Conservation (phyloP, 2,329 filamentous ascomycete genomes). For the Talaromyces sp. region DNA sequence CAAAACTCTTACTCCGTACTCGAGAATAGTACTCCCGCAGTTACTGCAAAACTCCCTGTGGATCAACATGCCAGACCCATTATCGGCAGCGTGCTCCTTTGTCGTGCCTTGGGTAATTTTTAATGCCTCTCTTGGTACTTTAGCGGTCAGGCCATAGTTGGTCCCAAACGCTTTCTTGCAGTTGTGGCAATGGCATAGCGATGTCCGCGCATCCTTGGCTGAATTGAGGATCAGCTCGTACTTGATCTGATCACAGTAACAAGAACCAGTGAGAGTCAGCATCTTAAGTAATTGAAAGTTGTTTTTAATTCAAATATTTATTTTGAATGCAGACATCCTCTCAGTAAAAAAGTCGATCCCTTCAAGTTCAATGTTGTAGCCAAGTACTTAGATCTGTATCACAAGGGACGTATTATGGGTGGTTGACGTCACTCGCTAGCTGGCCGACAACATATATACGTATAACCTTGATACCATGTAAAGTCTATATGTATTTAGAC, state of each 20-base stretch:
- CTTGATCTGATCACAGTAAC: constrained; percentile 46
- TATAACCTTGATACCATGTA: no score
- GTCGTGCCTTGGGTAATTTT: constrained; percentile 35
- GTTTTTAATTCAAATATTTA: no score
- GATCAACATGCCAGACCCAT: constrained; percentile 44
- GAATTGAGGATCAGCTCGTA: constrained; percentile 44
- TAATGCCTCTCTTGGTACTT: constrained; percentile 44
- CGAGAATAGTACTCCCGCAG: constrained; percentile 50
- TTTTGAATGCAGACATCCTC: not conserved
- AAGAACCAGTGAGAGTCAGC: constrained; percentile 37
- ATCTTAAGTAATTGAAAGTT: constrained; percentile 14
- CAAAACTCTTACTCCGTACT: constrained; percentile 44
- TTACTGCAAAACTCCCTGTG: constrained; percentile 51
- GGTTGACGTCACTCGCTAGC: not conserved
- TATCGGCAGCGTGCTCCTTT: constrained; percentile 46
- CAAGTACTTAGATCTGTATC: no score
- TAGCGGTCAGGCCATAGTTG: constrained; percentile 50
- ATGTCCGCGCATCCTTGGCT: constrained; percentile 47
- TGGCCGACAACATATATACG: not conserved
- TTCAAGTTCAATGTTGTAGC: no score
- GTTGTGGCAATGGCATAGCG: constrained; percentile 50
- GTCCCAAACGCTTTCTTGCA: constrained; percentile 54
- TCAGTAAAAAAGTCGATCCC: not conserved
- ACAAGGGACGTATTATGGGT: not conserved
- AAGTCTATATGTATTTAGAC: not conserved